Percentiles rank a stretch among this genome's conserved stretches.
phyloP scores from a whole-genome alignment of 192 early-diverging fungal genomes.

The Coemansia sp. region DNA sequence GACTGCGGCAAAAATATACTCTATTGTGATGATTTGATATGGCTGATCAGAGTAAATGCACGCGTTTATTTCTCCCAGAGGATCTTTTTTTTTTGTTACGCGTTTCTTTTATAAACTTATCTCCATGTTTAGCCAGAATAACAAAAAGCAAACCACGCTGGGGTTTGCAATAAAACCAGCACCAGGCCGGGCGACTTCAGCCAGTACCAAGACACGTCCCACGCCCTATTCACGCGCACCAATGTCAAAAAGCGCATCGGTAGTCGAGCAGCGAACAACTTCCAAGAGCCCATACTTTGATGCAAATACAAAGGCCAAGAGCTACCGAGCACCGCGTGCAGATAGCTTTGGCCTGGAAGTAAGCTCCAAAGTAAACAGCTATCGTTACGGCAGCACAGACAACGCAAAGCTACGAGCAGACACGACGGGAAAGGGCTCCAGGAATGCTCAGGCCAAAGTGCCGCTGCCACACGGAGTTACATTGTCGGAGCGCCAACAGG shows the following conservation, averaged over 20 bases:
- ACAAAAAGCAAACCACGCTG: constrained; percentile 48
- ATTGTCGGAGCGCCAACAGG: constrained; percentile 58
- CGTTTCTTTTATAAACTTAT: constrained; percentile 1
- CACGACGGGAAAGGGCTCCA: not conserved
- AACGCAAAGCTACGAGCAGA: not conserved
- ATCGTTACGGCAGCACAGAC: not conserved
- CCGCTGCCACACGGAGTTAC: constrained; percentile 7
- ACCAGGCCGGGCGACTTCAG: not conserved
- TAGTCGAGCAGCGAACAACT: constrained; percentile 1
- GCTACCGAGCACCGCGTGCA: constrained; percentile 2
- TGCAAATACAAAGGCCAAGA: constrained; percentile 1
- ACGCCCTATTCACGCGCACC: constrained; percentile 27
- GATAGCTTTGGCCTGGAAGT: constrained; percentile 6
- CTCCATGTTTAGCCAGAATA: constrained; percentile 43
- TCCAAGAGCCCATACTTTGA: constrained; percentile 26
- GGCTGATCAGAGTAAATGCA: too few relatives aligned
- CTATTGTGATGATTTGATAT: too few relatives aligned
- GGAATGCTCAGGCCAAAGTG: not conserved
- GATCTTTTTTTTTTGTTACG: constrained; percentile 3
- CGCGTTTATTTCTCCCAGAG: not conserved
- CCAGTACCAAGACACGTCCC: constrained; percentile 1
- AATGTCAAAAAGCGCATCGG: constrained; percentile 1
- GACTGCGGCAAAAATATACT: not conserved
- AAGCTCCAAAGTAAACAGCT: constrained; percentile 7
- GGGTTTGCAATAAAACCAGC: constrained; percentile 32